Conservation (phyloP, 2,329 filamentous ascomycete genomes). For the Trichoderma sp. region DNA sequence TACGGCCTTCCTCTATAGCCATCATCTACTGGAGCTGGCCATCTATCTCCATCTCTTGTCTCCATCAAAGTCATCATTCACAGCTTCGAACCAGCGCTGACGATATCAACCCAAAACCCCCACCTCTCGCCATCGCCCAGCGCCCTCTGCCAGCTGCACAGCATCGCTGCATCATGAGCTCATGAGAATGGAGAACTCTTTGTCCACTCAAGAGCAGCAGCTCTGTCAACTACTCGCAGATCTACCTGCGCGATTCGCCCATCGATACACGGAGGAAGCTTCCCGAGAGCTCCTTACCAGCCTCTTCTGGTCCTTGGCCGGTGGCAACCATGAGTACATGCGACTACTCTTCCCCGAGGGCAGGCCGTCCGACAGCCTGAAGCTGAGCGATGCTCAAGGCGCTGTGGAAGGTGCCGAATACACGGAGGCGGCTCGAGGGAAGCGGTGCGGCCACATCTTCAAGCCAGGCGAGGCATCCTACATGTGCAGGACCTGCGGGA, state of each 20-base stretch:
- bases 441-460: conserved; percentile 97
- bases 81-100: neutral
- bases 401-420: conserved; percentile 95
- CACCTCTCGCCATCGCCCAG: conserved; percentile 17
- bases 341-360: conserved; percentile 81
- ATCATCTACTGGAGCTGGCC: neutral
- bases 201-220: conserved; percentile 73
- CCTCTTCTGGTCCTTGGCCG: conserved; percentile 86
- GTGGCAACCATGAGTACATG: conserved; percentile 72
- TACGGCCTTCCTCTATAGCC: neutral
- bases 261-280: conserved; percentile 74
- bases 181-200: conserved; percentile 51
- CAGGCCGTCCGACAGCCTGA: conserved; percentile 66
- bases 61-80: neutral
- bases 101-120: neutral
- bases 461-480: conserved; percentile 92
- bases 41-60: neutral
- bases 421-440: conserved; percentile 85
- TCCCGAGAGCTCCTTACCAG: conserved; percentile 71
- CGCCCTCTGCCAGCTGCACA: neutral
- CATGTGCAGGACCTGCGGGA: conserved; percentile 88
- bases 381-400: conserved; percentile 83
- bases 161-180: conserved; percentile 35
- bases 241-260: conserved; percentile 71
- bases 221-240: conserved; percentile 81